Percentiles rank a stretch among this genome's conserved stretches.
These are phyloP conservation scores for Candida nanaspora DNA, from an alignment of 805 yeast genomes.

Conservation along the genomic window DNA sequence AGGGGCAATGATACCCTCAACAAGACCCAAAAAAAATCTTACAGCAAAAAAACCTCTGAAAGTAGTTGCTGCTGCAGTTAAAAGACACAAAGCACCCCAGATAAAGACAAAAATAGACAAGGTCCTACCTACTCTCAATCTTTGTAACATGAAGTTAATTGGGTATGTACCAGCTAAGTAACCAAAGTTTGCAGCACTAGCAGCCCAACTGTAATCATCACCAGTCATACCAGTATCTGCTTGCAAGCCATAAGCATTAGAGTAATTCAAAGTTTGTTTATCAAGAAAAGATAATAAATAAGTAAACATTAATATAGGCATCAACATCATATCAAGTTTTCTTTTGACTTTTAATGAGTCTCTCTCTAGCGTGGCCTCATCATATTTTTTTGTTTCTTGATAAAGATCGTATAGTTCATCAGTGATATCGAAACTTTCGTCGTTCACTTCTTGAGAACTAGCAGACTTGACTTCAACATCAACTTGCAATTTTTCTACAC, in stretches of 20 bases:
- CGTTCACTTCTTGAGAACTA: neutral
- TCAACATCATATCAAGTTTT: constrained; percentile 43
- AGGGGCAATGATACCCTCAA: constrained; percentile 46
- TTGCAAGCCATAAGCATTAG: constrained; percentile 51
- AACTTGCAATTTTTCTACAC: neutral
- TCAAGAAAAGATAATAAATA: constrained; percentile 55
- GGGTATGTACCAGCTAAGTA: constrained; percentile 49
- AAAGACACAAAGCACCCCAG: constrained; percentile 55
- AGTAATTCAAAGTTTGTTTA: constrained; percentile 45
- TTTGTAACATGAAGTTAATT: constrained; percentile 38
- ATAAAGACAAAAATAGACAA: constrained; percentile 37
- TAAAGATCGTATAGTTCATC: neutral
- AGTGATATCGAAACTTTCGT: neutral
- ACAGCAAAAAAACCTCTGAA: constrained; percentile 35
- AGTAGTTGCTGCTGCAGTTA: constrained; percentile 29
- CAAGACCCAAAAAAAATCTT: constrained; percentile 38
- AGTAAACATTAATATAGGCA: constrained; percentile 43
- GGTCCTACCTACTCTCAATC: constrained; percentile 40
- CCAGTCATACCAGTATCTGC: constrained; percentile 43
- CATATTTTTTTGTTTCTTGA: neutral
- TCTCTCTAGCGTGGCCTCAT: neutral
- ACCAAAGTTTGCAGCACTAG: constrained; percentile 33
- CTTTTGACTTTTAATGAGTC: neutral
- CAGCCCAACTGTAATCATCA: constrained; percentile 24
- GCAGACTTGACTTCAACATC: neutral